Percentiles rank a stretch among this genome's conserved stretches.
Conservation (phyloP, 1,139 yeast genomes). For the Geotrichum europaeum region DNA sequence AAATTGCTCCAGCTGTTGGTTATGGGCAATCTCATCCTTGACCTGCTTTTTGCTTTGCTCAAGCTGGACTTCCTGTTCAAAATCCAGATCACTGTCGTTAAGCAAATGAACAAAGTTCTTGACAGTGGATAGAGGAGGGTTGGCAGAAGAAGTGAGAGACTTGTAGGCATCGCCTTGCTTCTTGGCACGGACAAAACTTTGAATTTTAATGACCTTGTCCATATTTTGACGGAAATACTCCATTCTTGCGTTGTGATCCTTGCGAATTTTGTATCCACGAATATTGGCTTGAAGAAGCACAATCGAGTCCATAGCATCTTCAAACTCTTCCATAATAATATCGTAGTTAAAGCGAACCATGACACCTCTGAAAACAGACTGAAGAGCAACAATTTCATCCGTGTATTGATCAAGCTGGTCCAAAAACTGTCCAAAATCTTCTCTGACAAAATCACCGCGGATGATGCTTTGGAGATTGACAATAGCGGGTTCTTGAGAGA, state of each 20-base stretch:
- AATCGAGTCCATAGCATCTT: conserved; percentile 40
- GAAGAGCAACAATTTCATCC: conserved; percentile 39
- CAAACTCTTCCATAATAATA: conserved; percentile 47
- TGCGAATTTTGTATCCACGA: conserved; percentile 45
- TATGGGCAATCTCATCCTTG: conserved; percentile 53
- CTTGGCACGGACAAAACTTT: conserved; percentile 63
- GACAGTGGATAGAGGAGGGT: conserved; percentile 75
- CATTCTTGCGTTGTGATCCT: conserved; percentile 38
- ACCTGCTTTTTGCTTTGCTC: conserved; percentile 65
- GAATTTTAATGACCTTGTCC: conserved; percentile 60
- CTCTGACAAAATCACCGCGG: conserved; percentile 30
- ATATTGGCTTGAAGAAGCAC: conserved; percentile 46
- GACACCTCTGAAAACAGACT: conserved; percentile 42
- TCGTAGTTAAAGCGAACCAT: conserved; percentile 48
- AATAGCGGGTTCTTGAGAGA: conserved; percentile 9
- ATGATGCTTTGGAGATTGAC: conserved; percentile 26
- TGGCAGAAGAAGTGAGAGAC: conserved; percentile 57
- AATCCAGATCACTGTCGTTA: conserved; percentile 68
- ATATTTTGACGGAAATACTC: conserved; percentile 51
- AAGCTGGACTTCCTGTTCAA: conserved; percentile 67
- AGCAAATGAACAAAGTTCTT: conserved; percentile 70
- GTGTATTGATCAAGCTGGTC: conserved; percentile 27
- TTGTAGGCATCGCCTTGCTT: conserved; percentile 69
- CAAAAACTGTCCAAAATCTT: conserved; percentile 18
- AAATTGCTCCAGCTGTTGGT: conserved; percentile 64